These are phyloP conservation scores for Penicillium decumbens DNA, from an alignment of 2,329 filamentous ascomycete species.

Conservation along the genomic window DNA sequence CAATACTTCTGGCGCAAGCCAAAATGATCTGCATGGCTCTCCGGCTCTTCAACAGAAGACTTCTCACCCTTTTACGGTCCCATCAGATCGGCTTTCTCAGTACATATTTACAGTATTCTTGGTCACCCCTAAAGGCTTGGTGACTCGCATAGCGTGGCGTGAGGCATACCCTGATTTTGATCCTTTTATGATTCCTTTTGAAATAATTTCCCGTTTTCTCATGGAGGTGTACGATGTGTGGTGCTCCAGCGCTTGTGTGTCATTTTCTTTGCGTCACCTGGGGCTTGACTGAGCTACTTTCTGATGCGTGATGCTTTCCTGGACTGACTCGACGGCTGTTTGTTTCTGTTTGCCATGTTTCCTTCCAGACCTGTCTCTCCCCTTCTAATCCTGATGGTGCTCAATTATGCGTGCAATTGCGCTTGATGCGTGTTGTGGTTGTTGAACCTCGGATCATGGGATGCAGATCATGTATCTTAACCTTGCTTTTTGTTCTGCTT, in stretches of 20 bases:
- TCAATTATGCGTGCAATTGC: neutral
- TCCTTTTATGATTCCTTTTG: conserved; percentile 21
- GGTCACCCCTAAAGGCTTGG: conserved; percentile 22
- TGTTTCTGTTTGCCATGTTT: neutral
- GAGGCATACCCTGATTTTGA: conserved; percentile 37
- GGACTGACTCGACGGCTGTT: conserved; percentile 10
- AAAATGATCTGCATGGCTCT: conserved; percentile 35
- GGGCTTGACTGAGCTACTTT: conserved; percentile 7
- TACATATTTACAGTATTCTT: conserved; percentile 35
- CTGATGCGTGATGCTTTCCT: conserved; percentile 13
- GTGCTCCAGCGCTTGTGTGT: conserved; percentile 6
- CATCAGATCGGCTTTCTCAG: conserved; percentile 23
- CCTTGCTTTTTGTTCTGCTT: neutral
- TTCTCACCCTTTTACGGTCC: conserved; percentile 4
- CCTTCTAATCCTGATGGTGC: neutral
- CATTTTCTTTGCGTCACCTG: conserved; percentile 55
- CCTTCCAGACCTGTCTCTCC: neutral
- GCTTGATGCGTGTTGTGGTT: neutral
- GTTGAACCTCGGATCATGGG: neutral
- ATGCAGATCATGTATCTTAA: neutral
- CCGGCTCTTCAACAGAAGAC: neutral
- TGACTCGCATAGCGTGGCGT: conserved; percentile 43
- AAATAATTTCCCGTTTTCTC: conserved; percentile 4
- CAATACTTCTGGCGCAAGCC: conserved; percentile 70
- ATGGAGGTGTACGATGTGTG: conserved; percentile 14